Conservation (phyloP, 139 green algal species). For the Nannochloris sp. region DNA sequence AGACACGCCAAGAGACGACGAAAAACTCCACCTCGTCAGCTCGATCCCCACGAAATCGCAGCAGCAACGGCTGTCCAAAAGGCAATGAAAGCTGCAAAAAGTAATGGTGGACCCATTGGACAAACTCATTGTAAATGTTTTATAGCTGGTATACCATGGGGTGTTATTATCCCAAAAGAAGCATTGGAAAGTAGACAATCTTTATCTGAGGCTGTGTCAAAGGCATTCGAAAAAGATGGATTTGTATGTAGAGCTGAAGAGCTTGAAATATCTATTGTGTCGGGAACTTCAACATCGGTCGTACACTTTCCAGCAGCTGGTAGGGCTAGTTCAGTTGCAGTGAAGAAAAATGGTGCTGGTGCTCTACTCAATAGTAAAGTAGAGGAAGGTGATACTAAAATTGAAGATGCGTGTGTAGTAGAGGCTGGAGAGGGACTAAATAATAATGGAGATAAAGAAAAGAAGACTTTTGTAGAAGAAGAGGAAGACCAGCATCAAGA, state of each 20-base stretch:
- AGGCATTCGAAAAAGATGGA: slow-evolving; percentile 42
- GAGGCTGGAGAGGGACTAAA: too few relatives aligned
- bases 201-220: slow-evolving; percentile 45
- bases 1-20: neutral
- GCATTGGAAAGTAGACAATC: slow-evolving; percentile 30
- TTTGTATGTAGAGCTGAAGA: slow-evolving; percentile 43
- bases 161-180: slow-evolving; percentile 30
- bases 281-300: slow-evolving; percentile 23
- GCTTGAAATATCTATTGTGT: slow-evolving; percentile 53
- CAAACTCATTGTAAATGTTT: slow-evolving; percentile 54
- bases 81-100: slow-evolving; percentile 10
- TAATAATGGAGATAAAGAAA: too few relatives aligned
- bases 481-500: neutral
- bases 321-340: too few relatives aligned
- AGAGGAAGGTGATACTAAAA: too few relatives aligned
- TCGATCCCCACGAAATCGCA: neutral
- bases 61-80: neutral
- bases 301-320: neutral
- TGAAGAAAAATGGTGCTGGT: too few relatives aligned
- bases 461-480: too few relatives aligned
- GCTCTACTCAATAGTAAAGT: too few relatives aligned
- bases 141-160: slow-evolving; percentile 52
- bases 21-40: neutral
- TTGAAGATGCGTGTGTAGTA: too few relatives aligned
- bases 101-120: too few relatives aligned